A percentile compares a stretch with the other conserved stretches of the same genome.
These are phyloP conservation scores for Rutstroemia sp. DNA, from an alignment of 2,329 filamentous ascomycete genomes.

Conservation along the genomic window DNA sequence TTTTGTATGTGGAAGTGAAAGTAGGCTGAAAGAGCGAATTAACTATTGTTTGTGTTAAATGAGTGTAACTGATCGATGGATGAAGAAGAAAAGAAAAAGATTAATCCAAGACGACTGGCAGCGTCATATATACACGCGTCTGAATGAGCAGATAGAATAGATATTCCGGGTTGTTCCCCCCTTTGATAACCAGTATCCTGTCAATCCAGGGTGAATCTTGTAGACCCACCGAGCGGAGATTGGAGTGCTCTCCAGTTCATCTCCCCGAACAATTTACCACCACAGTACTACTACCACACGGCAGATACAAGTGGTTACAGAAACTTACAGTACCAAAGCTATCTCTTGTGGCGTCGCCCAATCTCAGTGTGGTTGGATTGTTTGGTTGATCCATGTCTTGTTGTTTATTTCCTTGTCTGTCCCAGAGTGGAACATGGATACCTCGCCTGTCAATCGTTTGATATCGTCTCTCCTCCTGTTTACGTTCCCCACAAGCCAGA, in stretches of 20 bases:
- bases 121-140: conserved; percentile 9
- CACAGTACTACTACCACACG: too few species aligned
- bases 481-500: too few species aligned
- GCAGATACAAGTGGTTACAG: too few species aligned
- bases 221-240: conserved; percentile 4
- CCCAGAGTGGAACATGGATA: not conserved
- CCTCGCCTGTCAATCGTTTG: not conserved
- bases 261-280: not conserved
- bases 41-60: conserved; percentile 21
- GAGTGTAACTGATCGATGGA: conserved; percentile 28
- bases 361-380: not conserved
- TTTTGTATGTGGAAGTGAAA: conserved; percentile 13
- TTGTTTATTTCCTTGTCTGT: not conserved
- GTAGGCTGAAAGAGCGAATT: conserved; percentile 12
- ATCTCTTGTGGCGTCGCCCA: not conserved
- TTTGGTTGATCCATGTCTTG: not conserved
- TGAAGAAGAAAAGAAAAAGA: conserved; percentile 16
- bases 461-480: not conserved
- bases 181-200: conserved; percentile 2
- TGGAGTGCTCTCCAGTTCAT: not conserved
- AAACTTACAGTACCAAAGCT: not conserved
- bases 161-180: not conserved
- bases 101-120: not conserved
- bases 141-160: not conserved
- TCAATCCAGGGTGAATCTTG: conserved; percentile 1